Conservation (phyloP, 2,329 filamentous ascomycete species). For the Samsoniella hepiali region DNA sequence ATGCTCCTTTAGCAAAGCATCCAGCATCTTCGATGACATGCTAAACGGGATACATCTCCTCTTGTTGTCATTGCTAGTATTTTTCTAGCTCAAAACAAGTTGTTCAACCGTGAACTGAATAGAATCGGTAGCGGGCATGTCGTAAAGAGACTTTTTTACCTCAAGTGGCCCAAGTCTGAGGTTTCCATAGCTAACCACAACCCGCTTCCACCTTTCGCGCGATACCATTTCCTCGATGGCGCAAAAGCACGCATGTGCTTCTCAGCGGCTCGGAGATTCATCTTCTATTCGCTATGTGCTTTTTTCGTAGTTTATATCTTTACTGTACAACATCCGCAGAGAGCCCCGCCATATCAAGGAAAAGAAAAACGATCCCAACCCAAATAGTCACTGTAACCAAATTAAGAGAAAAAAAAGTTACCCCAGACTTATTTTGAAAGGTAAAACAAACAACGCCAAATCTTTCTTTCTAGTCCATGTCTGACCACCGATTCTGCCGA, state of each 20-base stretch:
- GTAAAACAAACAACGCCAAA: constrained; percentile 7
- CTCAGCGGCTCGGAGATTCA: neutral
- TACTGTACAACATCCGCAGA: constrained; percentile 11
- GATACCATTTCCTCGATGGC: too few relatives aligned
- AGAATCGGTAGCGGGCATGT: too few relatives aligned
- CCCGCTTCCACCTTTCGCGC: too few relatives aligned
- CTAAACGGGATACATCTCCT: too few relatives aligned
- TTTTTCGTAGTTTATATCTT: neutral
- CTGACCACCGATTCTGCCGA: neutral
- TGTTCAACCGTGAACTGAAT: too few relatives aligned
- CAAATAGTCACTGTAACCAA: neutral
- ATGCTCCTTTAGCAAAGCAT: too few relatives aligned
- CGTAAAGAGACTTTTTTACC: too few relatives aligned
- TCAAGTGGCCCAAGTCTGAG: too few relatives aligned
- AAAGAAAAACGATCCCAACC: neutral
- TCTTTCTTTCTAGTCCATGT: neutral
- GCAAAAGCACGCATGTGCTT: neutral
- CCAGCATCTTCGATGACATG: too few relatives aligned
- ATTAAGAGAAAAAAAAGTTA: neutral
- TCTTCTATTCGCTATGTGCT: constrained; percentile 10
- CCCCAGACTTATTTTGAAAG: neutral
- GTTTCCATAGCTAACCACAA: too few relatives aligned
- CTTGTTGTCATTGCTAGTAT: too few relatives aligned
- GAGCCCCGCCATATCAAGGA: neutral
- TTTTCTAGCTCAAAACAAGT: too few relatives aligned